Evolutionary conservation across 352 stramenopile species (phyloP), one percentile per base, ranked within the genome.

Genomic region (Phytophthora quininea): DNA sequence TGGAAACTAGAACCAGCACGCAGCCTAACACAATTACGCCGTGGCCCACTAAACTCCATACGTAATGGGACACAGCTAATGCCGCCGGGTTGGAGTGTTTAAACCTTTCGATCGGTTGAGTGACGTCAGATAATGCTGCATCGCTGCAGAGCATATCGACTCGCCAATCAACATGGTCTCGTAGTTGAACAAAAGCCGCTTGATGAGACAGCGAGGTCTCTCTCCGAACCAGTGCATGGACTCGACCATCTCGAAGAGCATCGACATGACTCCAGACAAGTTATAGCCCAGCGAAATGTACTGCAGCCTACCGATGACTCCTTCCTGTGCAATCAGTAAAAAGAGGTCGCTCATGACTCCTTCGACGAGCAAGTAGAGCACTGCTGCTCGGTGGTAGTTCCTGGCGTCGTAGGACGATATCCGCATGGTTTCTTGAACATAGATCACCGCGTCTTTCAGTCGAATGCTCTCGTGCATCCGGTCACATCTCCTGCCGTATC

Each of bases 401-500:
- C 50, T 69, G 19, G 62, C 54, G 4, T 48, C 60, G 6, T 67
- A 52, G 12, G 60, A 51, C 6, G 60, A 67, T 1, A 67, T 11
- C 24, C 60, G 43, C 45, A 67, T 4, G 31, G 52, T 67, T 53
- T 67, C 60, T 62, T 67, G 60, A 3, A 61, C 52, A 30, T 40
- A 67, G 29, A 6, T 63, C 19, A 79, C 51, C 3, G 67, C 71
- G 48, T 70, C 64, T 32, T 74, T 68, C 10, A 79, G 32, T 10
- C 53, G 50, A 15, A 76, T 42, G 3, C 24, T 15, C 45, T 79
- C 71, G 4, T 50, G 29, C 46, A 71, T 54, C 1, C 58, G 49
- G 11, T 79, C 67, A 19, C 71, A 79, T 8, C 59, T 46, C n/a
- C 54, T 65, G 3, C 67, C 62, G 32, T 71, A 79, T 12, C 61